phyloP scores from a whole-genome alignment of 192 early-diverging fungal genomes.

The Coemansia sp. region DNA sequence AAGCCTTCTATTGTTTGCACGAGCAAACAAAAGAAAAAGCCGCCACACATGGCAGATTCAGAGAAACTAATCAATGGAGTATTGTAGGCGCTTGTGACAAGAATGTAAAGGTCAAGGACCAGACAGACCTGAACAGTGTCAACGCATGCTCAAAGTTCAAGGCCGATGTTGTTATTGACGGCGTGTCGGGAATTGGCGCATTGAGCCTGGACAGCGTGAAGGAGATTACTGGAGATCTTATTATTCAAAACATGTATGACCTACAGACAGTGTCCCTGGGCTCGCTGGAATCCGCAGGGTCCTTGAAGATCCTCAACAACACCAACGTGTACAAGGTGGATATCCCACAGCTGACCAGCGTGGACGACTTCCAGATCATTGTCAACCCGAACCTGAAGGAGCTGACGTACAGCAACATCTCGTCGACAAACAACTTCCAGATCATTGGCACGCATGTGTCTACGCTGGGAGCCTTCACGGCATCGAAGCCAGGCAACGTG shows the following conservation, averaged over 20 bases:
- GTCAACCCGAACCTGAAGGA: constrained; percentile 54
- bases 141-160: constrained; percentile 43
- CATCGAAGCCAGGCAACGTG: constrained; percentile 43
- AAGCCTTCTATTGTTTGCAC: too few relatives aligned
- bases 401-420: constrained; percentile 49
- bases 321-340: constrained; percentile 54
- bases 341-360: constrained; percentile 30
- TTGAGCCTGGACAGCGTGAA: constrained; percentile 40
- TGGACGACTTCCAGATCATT: constrained; percentile 54
- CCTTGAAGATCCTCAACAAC: constrained; percentile 58
- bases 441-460: constrained; percentile 53
- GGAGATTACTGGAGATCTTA: constrained; percentile 49
- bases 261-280: constrained; percentile 50
- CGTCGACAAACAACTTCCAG: constrained; percentile 51
- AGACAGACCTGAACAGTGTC: constrained; percentile 43
- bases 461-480: constrained; percentile 36
- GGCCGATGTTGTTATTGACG: constrained; percentile 44
- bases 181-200: constrained; percentile 19
- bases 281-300: constrained; percentile 33
- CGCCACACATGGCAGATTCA: too few relatives aligned
- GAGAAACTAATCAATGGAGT: too few relatives aligned
- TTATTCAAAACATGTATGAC: constrained; percentile 56
- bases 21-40: too few relatives aligned
- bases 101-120: constrained; percentile 35
- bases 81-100: constrained; percentile 47